phyloP scores from a whole-genome alignment of 768 basidiomycete genomes.

The Xerocomellus dryophilus region DNA sequence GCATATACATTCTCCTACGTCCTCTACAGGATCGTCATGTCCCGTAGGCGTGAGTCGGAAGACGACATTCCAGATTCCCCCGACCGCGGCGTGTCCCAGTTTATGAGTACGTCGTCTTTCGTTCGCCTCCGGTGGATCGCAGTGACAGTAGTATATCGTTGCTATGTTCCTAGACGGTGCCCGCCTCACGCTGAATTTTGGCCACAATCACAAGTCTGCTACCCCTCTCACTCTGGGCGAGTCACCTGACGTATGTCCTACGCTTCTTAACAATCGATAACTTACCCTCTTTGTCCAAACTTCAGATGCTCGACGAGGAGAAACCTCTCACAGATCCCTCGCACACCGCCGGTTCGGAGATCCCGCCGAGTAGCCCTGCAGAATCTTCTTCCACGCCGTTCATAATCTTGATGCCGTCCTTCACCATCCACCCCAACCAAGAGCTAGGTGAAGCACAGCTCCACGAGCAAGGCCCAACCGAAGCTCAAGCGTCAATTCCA shows the following conservation, averaged over 20 bases:
- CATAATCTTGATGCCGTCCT: constrained; percentile 11
- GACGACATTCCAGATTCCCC: constrained; percentile 19
- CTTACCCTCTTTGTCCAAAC: neutral
- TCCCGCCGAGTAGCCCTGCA: constrained; percentile 6
- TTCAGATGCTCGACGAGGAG: constrained; percentile 16
- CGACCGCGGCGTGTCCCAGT: constrained; percentile 23
- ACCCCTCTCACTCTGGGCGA: neutral
- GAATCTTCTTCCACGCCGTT: constrained; percentile 16
- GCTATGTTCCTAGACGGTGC: constrained; percentile 15
- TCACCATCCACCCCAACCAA: constrained; percentile 8
- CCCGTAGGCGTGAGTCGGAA: constrained; percentile 12
- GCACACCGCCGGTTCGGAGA: constrained; percentile 1
- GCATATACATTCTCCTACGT: constrained; percentile 26
- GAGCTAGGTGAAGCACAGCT: neutral
- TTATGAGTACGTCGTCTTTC: constrained; percentile 25
- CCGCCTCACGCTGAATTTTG: constrained; percentile 25
- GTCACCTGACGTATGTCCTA: constrained; percentile 15
- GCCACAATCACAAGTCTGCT: constrained; percentile 4
- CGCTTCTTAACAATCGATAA: neutral
- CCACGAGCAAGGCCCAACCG: neutral
- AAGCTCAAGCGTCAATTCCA: neutral
- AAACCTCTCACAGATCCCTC: constrained; percentile 16
- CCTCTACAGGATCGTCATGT: constrained; percentile 26
- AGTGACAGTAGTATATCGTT: neutral
- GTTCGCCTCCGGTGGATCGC: neutral